phyloP scores from a whole-genome alignment of 2,329 filamentous ascomycete species.

The Diplodia scrobiculata region DNA sequence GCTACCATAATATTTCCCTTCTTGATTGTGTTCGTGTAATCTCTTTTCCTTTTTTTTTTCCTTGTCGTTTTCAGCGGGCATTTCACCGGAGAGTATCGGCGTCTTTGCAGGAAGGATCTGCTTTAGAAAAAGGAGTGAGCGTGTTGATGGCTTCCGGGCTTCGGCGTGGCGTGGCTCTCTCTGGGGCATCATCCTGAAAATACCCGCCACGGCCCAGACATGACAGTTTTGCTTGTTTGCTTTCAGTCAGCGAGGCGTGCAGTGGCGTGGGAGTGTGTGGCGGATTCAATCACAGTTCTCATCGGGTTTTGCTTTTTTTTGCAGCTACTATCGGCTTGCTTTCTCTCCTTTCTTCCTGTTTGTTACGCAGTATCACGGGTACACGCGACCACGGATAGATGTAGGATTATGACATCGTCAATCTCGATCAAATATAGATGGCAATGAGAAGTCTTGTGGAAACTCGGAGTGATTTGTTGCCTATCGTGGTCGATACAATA shows the following conservation, averaged over 20 bases:
- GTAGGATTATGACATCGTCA: slow-evolving; percentile 23
- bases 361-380: neutral
- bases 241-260: slow-evolving; percentile 14
- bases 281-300: neutral
- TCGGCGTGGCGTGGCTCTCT: slow-evolving; percentile 11
- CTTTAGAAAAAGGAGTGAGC: slow-evolving; percentile 10
- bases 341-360: neutral
- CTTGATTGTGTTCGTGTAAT: slow-evolving; percentile 15
- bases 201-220: slow-evolving; percentile 18
- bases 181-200: slow-evolving; percentile 5
- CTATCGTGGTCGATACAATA: neutral
- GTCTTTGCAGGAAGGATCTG: slow-evolving; percentile 22
- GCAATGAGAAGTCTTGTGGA: neutral
- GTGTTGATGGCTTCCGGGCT: slow-evolving; percentile 2
- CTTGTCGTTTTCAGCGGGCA: slow-evolving; percentile 19
- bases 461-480: neutral
- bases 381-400: slow-evolving; percentile 23
- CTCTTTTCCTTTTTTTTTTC: slow-evolving; percentile 1
- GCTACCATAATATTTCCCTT: slow-evolving; percentile 3
- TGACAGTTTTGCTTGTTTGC: slow-evolving; percentile 7
- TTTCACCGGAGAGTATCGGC: slow-evolving; percentile 20
- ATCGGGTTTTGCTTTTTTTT: neutral
- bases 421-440: slow-evolving; percentile 5
- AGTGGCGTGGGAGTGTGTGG: slow-evolving; percentile 11
- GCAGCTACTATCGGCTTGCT: neutral